These are phyloP conservation scores for Fusarium sp. DNA, from an alignment of 2,329 filamentous ascomycete genomes.

Conservation along the genomic window DNA sequence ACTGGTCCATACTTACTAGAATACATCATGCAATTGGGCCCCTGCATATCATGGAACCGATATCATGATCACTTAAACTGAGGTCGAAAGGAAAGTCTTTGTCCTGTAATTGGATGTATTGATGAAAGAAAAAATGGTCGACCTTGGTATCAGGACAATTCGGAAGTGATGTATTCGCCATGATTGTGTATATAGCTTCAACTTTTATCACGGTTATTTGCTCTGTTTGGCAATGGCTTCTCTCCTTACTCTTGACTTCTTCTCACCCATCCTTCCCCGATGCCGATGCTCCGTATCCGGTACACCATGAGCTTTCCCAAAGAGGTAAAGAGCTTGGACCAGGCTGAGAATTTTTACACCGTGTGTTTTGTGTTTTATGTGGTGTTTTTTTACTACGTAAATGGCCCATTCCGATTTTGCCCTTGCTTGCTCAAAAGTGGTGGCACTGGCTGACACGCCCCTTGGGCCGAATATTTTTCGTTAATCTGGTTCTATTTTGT, in stretches of 20 bases:
- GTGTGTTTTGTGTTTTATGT: conserved; percentile 18
- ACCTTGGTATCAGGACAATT: background rate
- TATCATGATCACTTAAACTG: too few relatives aligned
- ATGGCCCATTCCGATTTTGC: conserved; percentile 44
- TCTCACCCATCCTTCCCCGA: conserved; percentile 9
- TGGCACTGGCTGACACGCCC: conserved; percentile 26
- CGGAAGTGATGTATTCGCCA: background rate
- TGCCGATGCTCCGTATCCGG: conserved; percentile 1
- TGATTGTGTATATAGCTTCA: background rate
- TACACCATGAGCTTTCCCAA: conserved; percentile 38
- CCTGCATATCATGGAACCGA: conserved; percentile 8
- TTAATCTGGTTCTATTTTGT: conserved; percentile 12
- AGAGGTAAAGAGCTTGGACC: conserved; percentile 48
- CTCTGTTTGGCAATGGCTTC: background rate
- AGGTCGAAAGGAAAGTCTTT: conserved; percentile 14
- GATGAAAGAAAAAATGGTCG: background rate
- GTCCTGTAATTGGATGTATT: background rate
- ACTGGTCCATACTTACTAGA: too few relatives aligned
- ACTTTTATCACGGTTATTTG: background rate
- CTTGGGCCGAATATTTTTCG: conserved; percentile 49
- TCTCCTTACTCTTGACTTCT: background rate
- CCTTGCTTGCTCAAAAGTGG: conserved; percentile 23
- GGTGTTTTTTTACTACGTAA: background rate
- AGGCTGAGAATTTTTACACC: conserved; percentile 37
- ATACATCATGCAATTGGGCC: conserved; percentile 21